Conservation (phyloP, 2,329 filamentous ascomycete genomes). For the Atkinsonella texensis region DNA sequence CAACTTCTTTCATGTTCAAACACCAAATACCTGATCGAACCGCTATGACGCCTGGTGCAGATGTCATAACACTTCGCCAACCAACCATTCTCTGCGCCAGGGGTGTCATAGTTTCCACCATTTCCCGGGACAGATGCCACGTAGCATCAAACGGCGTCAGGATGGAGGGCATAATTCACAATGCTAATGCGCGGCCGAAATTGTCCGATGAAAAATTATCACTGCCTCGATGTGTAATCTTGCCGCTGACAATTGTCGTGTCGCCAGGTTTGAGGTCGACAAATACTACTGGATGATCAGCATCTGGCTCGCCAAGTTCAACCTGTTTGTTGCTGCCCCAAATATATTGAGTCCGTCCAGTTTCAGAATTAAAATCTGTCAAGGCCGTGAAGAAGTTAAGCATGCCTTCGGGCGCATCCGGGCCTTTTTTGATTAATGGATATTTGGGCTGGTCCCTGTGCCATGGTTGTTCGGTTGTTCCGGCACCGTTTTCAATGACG, state of each 20-base stretch:
- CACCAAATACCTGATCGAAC: not conserved
- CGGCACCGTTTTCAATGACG: not conserved
- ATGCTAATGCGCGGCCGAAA: not conserved
- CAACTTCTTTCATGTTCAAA: not conserved
- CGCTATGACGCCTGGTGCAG: not conserved
- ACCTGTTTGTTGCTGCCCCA: not conserved
- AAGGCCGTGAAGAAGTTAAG: constrained; percentile 1
- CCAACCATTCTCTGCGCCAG: not conserved
- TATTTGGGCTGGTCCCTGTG: not conserved
- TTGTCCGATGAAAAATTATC: not conserved
- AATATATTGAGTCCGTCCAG: not conserved
- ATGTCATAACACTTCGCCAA: not conserved
- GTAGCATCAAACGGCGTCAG: not conserved
- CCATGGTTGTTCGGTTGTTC: not conserved
- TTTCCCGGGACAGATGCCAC: not conserved
- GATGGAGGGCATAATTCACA: not conserved
- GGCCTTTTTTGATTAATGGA: not conserved
- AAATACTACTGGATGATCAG: not conserved
- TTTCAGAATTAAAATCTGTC: not conserved
- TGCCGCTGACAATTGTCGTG: not conserved
- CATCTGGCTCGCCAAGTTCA: not conserved
- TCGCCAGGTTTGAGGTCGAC: not conserved
- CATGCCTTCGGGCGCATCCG: not conserved
- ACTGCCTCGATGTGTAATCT: not conserved
- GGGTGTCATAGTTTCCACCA: not conserved